These are phyloP conservation scores for Striga hermonthica DNA, from an alignment of 305 asterid species.

Conservation along the genomic window DNA sequence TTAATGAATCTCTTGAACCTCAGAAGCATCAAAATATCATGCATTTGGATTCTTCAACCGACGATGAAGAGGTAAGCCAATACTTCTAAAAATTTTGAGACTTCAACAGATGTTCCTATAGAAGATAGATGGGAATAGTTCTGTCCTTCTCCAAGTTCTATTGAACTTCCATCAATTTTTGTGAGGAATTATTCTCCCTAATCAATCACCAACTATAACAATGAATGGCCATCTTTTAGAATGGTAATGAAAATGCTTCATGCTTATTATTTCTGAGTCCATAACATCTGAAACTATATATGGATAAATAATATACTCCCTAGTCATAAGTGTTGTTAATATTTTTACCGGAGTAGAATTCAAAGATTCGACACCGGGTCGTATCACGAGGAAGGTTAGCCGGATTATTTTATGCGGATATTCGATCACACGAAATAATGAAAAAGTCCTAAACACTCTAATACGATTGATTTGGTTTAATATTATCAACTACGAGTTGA, in stretches of 20 bases:
- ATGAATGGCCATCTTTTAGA: constrained; percentile 2
- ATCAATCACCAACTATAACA: constrained; percentile 13
- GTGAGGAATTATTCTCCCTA: constrained; percentile 40
- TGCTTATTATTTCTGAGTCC: constrained; percentile 21
- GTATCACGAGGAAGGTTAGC: too few species aligned
- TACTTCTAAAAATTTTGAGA: constrained; percentile 30
- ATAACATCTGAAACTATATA: constrained; percentile 16
- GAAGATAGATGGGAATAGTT: constrained; percentile 27
- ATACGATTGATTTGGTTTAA: too few species aligned
- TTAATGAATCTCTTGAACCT: constrained; percentile 53
- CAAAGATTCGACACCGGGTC: too few species aligned
- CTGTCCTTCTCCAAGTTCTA: constrained; percentile 40
- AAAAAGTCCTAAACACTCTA: too few species aligned
- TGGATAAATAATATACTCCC: constrained; percentile 1
- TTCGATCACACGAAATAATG: too few species aligned
- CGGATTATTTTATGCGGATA: too few species aligned
- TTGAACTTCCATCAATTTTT: constrained; percentile 37
- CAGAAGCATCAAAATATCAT: constrained; percentile 36
- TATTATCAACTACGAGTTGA: too few species aligned
- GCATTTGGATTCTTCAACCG: constrained; percentile 64
- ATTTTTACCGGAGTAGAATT: too few species aligned
- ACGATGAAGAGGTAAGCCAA: constrained; percentile 44
- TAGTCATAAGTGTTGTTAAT: too few species aligned
- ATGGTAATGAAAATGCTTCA: constrained; percentile 7
- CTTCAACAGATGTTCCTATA: constrained; percentile 33